These are phyloP conservation scores for Citrus reticulata DNA, from an alignment of 345 rosid genomes.

Conservation along the genomic window DNA sequence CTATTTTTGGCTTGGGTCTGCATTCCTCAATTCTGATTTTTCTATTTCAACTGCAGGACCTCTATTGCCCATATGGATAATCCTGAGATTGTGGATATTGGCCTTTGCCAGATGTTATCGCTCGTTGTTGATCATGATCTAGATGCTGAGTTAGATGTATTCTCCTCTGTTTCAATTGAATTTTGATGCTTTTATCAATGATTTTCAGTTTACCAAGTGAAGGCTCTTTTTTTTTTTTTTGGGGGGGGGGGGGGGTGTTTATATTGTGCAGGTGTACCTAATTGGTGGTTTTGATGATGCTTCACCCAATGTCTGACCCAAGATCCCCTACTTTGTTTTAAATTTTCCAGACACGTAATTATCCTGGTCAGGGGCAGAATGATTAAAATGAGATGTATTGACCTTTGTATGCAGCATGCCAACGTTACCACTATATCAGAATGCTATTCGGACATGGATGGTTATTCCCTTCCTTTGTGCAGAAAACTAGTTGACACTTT, in stretches of 20 bases:
- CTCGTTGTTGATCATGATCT: conserved; percentile 29
- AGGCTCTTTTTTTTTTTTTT: background rate
- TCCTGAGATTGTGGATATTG: conserved; percentile 53
- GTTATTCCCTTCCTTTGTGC: conserved; percentile 69
- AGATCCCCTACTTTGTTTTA: conserved; percentile 13
- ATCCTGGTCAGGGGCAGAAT: conserved; percentile 9
- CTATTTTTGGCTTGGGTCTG: background rate
- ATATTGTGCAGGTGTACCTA: conserved; percentile 68
- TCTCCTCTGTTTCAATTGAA: background rate
- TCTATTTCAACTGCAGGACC: conserved; percentile 46
- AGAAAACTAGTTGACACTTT: conserved; percentile 61
- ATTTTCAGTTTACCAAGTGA: background rate
- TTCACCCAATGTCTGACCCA: conserved; percentile 43
- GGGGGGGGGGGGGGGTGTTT: background rate
- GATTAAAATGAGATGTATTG: conserved; percentile 29
- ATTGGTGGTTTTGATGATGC: conserved; percentile 84
- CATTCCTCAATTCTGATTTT: background rate
- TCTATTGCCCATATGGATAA: conserved; percentile 89
- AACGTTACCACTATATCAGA: conserved; percentile 17
- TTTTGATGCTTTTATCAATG: background rate
- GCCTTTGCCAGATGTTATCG: conserved; percentile 69
- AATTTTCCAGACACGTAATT: conserved; percentile 16
- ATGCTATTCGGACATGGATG: conserved; percentile 30
- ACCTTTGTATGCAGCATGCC: conserved; percentile 53
- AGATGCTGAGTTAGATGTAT: conserved; percentile 69